Conservation (phyloP, 179 eudicot species). For the Carnegiea gigantea region DNA sequence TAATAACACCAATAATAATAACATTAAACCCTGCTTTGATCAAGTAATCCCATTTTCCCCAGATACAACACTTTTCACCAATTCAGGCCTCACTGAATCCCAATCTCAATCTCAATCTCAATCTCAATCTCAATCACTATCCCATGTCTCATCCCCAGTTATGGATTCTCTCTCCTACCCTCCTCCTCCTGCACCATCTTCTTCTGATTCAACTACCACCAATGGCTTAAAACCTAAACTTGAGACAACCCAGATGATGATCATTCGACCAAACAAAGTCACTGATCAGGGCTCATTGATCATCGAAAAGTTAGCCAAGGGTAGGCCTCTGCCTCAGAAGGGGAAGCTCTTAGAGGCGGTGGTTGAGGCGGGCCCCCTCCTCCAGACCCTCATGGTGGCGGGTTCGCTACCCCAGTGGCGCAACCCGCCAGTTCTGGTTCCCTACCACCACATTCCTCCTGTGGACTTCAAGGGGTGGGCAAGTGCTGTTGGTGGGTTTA, state of each 20-base stretch:
- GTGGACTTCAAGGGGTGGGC: constrained; percentile 36
- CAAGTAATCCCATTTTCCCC: constrained; percentile 24
- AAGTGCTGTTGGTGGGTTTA: neutral
- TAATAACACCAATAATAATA: constrained; percentile 2
- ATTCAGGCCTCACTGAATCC: constrained; percentile 36
- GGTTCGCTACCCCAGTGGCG: constrained; percentile 84
- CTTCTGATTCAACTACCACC: constrained; percentile 27
- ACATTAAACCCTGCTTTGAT: constrained; percentile 13
- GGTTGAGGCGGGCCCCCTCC: constrained; percentile 70
- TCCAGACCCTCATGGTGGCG: constrained; percentile 69
- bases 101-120: constrained; percentile 1
- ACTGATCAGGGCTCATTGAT: constrained; percentile 43
- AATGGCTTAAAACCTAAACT: neutral
- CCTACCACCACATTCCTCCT: constrained; percentile 50
- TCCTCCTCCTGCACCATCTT: constrained; percentile 16
- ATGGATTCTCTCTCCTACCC: constrained; percentile 29
- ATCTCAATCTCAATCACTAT: constrained; percentile 10
- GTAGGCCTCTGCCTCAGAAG: constrained; percentile 56
- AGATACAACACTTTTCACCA: constrained; percentile 21
- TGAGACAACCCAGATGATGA: neutral
- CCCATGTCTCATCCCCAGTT: constrained; percentile 29
- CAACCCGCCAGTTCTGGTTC: constrained; percentile 58
- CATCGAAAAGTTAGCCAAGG: constrained; percentile 49
- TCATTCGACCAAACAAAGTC: neutral
- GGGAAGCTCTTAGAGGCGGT: constrained; percentile 72